phyloP scores from a whole-genome alignment of 371 early-diverging fungal species.

The Quaeritorhiza haematococci region DNA sequence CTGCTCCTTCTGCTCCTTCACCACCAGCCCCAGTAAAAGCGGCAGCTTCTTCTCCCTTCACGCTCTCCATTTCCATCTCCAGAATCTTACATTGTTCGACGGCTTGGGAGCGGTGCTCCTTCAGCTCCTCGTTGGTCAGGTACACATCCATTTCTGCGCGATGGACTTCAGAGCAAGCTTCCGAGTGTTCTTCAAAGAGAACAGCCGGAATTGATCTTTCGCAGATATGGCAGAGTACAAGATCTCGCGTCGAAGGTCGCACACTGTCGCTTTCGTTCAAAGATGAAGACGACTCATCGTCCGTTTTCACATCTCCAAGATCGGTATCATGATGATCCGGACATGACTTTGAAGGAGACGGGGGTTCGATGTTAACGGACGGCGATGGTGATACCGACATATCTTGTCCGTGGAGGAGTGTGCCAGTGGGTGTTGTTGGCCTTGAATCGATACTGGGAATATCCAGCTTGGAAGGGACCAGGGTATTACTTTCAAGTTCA shows the following conservation, averaged over 20 bases:
- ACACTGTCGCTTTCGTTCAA: too few species aligned
- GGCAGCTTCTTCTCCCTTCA: constrained; percentile 1
- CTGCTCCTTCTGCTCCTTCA: background rate
- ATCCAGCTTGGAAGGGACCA: too few species aligned
- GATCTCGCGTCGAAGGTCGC: too few species aligned
- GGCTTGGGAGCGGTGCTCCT: constrained; percentile 45
- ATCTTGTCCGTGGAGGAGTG: too few species aligned
- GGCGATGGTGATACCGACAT: background rate
- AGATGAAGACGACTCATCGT: too few species aligned
- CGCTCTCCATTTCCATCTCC: constrained; percentile 37
- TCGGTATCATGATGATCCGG: background rate
- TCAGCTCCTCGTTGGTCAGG: constrained; percentile 66
- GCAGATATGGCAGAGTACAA: constrained; percentile 72
- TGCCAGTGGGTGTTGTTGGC: too few species aligned
- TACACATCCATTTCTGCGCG: constrained; percentile 70
- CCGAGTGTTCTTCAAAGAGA: constrained; percentile 74
- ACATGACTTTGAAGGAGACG: background rate
- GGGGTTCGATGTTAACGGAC: constrained; percentile 10
- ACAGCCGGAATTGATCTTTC: constrained; percentile 68
- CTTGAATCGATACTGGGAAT: too few species aligned
- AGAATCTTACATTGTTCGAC: constrained; percentile 48
- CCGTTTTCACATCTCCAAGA: background rate
- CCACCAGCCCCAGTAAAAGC: background rate
- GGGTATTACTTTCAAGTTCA: background rate
- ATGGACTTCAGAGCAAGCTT: constrained; percentile 71